phyloP scores from a whole-genome alignment of 768 basidiomycete genomes.

The Hygrocybe punicea region DNA sequence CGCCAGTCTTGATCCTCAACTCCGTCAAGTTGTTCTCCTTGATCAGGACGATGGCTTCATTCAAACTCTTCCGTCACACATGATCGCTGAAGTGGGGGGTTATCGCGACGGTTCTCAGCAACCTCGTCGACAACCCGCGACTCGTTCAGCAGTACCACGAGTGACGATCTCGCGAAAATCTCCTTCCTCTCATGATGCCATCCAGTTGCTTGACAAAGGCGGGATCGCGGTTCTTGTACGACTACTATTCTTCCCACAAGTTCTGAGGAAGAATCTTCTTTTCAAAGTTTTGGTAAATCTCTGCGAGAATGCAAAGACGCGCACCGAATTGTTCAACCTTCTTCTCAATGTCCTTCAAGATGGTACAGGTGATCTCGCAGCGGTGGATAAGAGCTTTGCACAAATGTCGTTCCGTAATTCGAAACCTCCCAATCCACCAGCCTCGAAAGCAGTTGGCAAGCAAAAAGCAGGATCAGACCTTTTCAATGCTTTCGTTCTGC shows the following conservation, averaged over 20 bases:
- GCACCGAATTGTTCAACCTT: conserved; percentile 90
- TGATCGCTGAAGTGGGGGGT: conserved; percentile 77
- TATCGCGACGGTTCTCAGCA: conserved; percentile 55
- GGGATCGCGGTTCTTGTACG: conserved; percentile 88
- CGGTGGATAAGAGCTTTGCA: conserved; percentile 90
- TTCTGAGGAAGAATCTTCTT: conserved; percentile 77
- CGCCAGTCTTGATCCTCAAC: conserved; percentile 82
- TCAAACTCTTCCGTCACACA: conserved; percentile 75
- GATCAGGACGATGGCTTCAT: conserved; percentile 86
- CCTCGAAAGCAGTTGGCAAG: conserved; percentile 64
- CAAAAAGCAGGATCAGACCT: conserved; percentile 60
- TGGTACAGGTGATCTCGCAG: conserved; percentile 86
- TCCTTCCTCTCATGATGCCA: conserved; percentile 72
- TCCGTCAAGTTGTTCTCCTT: conserved; percentile 86
- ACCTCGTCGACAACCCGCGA: conserved; percentile 30
- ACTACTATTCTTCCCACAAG: conserved; percentile 94
- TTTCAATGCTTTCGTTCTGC: conserved; percentile 46
- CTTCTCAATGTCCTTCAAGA: conserved; percentile 93
- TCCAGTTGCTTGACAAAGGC: conserved; percentile 86
- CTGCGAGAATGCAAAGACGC: conserved; percentile 90
- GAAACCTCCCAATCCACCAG: conserved; percentile 36
- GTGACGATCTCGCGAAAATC: conserved; percentile 46
- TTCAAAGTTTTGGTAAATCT: conserved; percentile 91
- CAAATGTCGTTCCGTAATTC: conserved; percentile 77
- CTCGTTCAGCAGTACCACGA: conserved; percentile 29